Evolutionary conservation across 2,329 filamentous ascomycete genomes (phyloP).

Genomic region (Microthyrium microscopicum): DNA sequence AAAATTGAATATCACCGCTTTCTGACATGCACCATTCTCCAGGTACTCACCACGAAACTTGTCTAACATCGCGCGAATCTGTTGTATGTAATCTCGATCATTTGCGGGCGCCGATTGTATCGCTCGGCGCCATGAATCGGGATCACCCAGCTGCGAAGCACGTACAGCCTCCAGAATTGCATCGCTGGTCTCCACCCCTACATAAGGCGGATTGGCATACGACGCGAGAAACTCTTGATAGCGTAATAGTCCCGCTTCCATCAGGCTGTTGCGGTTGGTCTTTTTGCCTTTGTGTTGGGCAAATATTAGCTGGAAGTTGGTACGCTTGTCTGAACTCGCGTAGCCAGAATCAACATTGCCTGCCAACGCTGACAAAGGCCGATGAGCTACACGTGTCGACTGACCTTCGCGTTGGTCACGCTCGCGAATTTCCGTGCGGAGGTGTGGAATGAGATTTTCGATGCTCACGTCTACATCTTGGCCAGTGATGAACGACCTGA

Average conservation of each 20-base stretch:
- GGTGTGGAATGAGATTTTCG: conserved; percentile 59
- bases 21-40: conserved; percentile 31
- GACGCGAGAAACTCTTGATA: conserved; percentile 48
- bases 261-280: conserved; percentile 70
- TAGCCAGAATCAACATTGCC: conserved; percentile 12
- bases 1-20: conserved; percentile 87
- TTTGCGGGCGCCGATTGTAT: conserved; percentile 62
- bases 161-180: conserved; percentile 62
- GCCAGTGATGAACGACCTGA: conserved; percentile 61
- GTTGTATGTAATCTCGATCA: conserved; percentile 67
- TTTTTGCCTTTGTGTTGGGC: conserved; percentile 79
- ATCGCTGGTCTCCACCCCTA: conserved; percentile 78
- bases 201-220: conserved; percentile 62
- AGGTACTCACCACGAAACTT: conserved; percentile 42
- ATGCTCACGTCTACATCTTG: conserved; percentile 60
- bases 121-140: conserved; percentile 67
- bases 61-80: conserved; percentile 62
- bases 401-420: conserved; percentile 44
- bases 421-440: conserved; percentile 68
- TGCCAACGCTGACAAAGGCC: background rate
- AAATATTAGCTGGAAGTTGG: conserved; percentile 68
- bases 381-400: background rate
- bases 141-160: conserved; percentile 57
- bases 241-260: conserved; percentile 52
- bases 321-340: conserved; percentile 14